phyloP scores from a whole-genome alignment of 768 basidiomycete species.

The Cystofilobasidium ferigula region DNA sequence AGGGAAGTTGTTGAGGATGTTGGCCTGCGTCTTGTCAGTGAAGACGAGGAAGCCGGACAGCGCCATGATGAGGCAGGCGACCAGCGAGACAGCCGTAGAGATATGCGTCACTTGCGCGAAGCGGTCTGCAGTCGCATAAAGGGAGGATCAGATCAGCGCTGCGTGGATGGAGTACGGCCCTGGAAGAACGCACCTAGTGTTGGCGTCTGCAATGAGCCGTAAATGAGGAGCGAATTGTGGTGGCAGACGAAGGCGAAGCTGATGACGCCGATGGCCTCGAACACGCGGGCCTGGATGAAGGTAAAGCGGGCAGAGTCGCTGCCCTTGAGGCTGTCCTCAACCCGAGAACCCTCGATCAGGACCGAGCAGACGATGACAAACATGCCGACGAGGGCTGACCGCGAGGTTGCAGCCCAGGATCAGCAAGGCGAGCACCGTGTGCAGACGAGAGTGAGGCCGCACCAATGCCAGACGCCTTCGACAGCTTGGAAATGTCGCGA shows the following conservation, averaged over 20 bases:
- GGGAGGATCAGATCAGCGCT: neutral
- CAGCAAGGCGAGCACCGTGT: neutral
- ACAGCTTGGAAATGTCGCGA: slow-evolving; percentile 93
- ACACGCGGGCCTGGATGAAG: slow-evolving; percentile 64
- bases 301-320: slow-evolving; percentile 66
- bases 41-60: slow-evolving; percentile 58
- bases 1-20: slow-evolving; percentile 91
- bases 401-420: neutral
- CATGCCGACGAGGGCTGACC: slow-evolving; percentile 53
- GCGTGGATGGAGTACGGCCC: neutral
- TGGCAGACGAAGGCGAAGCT: slow-evolving; percentile 52
- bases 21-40: slow-evolving; percentile 49
- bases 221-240: slow-evolving; percentile 93
- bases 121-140: slow-evolving; percentile 25
- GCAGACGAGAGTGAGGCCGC: slow-evolving; percentile 36
- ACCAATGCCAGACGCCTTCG: slow-evolving; percentile 82
- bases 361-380: slow-evolving; percentile 61
- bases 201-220: slow-evolving; percentile 81
- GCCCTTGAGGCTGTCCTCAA: slow-evolving; percentile 44
- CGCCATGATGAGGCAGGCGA: slow-evolving; percentile 74
- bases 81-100: slow-evolving; percentile 69
- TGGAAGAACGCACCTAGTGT: slow-evolving; percentile 53
- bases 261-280: slow-evolving; percentile 95
- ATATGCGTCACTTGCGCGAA: slow-evolving; percentile 88
- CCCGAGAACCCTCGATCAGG: slow-evolving; percentile 24